Evolutionary conservation across 805 yeast genomes (phyloP), one percentile per base, ranked within the genome.

Genomic region (Candida caryicola): DNA sequence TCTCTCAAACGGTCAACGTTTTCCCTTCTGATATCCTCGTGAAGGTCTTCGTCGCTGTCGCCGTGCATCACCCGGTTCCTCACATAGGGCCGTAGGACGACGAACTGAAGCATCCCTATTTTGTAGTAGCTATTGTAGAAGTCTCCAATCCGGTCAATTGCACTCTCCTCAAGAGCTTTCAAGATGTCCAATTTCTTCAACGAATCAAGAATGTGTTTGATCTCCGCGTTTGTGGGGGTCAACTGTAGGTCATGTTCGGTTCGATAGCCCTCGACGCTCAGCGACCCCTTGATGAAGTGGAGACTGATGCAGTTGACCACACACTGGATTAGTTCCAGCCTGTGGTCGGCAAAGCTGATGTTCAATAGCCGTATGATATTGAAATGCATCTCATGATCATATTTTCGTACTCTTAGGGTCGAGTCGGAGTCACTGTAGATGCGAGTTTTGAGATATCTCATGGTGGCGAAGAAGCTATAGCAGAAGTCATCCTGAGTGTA

Each of bases 331-430:
- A 27, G 25, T 5, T 14, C 14, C 1, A 28, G 23, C 4, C 17
- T 33, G 1, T 28, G 6, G n/a, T 14, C 10, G 12, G 30, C 33
- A 23, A 39, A 35, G 19, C 33, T 43, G 13, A 38, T 31, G 31
- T 46, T 39, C 26, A 54, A 30, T 14, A 52, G 17, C 18, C 41
- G 36, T 10, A 55, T 34, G 14, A 50, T 42, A 30, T 50, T 56
- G 39, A 36, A 58, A 25, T 46, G 51, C 19, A 57, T 30, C 40
- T 62, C 64, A 26, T 45, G 47, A 17, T 47, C 44, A 13, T 42
- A 41, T 31, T 36, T 43, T 12, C 28, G 34, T 6, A 29, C 27
- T 16, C 29, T 33, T 17, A 21, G 29, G 7, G 25, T 21, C 6
- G 15, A 27, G 15, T 13, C 17, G 17, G 8, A 4, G 5, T 16